phyloP scores from a whole-genome alignment of 345 rosid species.

The Hevea brasiliensis region DNA sequence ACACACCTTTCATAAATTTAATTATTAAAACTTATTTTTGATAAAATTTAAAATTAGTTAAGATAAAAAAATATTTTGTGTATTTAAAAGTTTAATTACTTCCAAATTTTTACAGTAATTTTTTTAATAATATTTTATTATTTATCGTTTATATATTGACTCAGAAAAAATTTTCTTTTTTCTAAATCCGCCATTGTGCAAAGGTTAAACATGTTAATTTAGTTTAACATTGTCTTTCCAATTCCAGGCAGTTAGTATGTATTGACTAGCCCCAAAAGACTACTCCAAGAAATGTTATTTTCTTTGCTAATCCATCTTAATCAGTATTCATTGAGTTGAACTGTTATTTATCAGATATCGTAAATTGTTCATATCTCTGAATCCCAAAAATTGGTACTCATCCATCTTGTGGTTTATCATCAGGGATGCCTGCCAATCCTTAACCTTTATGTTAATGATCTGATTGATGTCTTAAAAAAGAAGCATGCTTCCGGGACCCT shows the following conservation, averaged over 20 bases:
- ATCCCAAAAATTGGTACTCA: slow-evolving; percentile 7
- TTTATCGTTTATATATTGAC: too few species aligned
- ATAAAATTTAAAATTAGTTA: too few species aligned
- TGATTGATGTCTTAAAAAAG: slow-evolving; percentile 67
- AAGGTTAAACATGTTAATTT: not conserved
- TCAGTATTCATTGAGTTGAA: not conserved
- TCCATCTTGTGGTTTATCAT: slow-evolving; percentile 9
- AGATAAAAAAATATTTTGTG: too few species aligned
- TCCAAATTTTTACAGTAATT: too few species aligned
- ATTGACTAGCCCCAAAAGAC: not conserved
- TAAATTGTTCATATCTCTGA: not conserved
- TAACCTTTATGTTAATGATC: slow-evolving; percentile 77
- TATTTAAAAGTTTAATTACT: too few species aligned
- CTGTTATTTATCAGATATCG: not conserved
- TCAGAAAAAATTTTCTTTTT: too few species aligned
- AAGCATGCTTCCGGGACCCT: slow-evolving; percentile 81
- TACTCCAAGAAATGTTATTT: not conserved
- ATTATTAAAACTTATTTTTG: too few species aligned
- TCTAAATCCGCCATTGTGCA: too few species aligned
- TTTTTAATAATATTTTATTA: too few species aligned
- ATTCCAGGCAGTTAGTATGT: not conserved
- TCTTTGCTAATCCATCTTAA: not conserved
- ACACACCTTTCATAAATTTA: too few species aligned
- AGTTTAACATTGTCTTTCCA: not conserved
- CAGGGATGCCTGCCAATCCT: slow-evolving; percentile 97